A percentile compares a stretch with the other conserved stretches of the same genome.
Conservation (phyloP, 108 stramenopile species). For the Fragilaria crotonensis region DNA sequence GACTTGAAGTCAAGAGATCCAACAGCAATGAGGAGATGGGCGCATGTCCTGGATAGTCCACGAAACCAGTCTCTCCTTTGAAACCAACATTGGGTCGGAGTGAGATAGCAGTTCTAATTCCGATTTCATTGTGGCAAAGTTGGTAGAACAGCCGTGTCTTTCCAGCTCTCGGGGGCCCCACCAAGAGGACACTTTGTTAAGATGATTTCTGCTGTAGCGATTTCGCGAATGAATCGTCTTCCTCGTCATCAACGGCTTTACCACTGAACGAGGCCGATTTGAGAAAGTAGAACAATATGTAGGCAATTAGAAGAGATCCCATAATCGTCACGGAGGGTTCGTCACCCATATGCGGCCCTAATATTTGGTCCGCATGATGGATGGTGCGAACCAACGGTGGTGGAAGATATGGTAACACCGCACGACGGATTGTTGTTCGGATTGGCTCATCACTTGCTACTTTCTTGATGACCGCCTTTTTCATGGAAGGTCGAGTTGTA, state of each 20-base stretch:
- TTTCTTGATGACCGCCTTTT: too few species aligned
- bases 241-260: slow-evolving; percentile 15
- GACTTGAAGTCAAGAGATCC: not conserved
- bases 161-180: slow-evolving; percentile 32
- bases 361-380: slow-evolving; percentile 23
- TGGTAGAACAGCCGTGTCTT: slow-evolving; percentile 41
- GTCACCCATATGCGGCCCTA: slow-evolving; percentile 32
- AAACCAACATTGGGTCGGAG: slow-evolving; percentile 54
- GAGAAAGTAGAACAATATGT: not conserved
- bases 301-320: slow-evolving; percentile 10
- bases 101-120: slow-evolving; percentile 45
- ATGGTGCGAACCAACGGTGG: slow-evolving; percentile 39
- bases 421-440: slow-evolving; percentile 16
- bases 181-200: slow-evolving; percentile 21
- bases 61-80: slow-evolving; percentile 6
- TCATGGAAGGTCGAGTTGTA: not conserved
- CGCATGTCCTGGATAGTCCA: slow-evolving; percentile 71
- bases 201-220: too few species aligned
- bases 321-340: slow-evolving; percentile 23
- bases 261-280: not conserved
- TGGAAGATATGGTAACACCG: slow-evolving; percentile 39
- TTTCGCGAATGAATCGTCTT: slow-evolving; percentile 13
- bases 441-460: too few species aligned
- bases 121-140: slow-evolving; percentile 2
- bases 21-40: not conserved